Percentiles rank a stretch among this genome's conserved stretches.
These are phyloP conservation scores for Solanum rostratum DNA, from an alignment of 257 asterid genomes.

Conservation along the genomic window DNA sequence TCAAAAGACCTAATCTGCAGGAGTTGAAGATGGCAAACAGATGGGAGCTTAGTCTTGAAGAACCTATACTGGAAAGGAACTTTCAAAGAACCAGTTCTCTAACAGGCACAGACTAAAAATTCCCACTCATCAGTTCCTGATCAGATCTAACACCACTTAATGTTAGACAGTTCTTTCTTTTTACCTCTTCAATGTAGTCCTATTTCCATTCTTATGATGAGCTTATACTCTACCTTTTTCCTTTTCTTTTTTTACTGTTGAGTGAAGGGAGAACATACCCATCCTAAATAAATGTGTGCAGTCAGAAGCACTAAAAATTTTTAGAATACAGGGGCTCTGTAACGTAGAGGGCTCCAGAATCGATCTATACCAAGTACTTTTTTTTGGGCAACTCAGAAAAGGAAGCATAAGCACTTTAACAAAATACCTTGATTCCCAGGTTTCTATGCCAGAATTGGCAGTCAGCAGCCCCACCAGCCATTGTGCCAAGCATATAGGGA, in stretches of 20 bases:
- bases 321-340: not conserved
- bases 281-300: not conserved
- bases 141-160: not conserved
- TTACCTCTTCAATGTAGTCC: not conserved
- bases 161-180: not conserved
- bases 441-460: conserved; percentile 94
- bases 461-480: conserved; percentile 99
- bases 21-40: not conserved
- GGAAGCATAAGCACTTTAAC: not conserved
- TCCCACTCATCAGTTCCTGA: not conserved
- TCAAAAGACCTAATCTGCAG: not conserved
- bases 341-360: not conserved
- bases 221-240: not conserved
- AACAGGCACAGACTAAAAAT: not conserved
- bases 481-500: conserved; percentile 90
- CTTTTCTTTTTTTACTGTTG: not conserved
- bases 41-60: not conserved
- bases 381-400: not conserved
- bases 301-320: not conserved
- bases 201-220: not conserved
- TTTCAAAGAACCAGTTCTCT: not conserved
- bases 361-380: not conserved
- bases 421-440: conserved; percentile 61
- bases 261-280: not conserved
- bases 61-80: not conserved